Base-by-base conservation (phyloP, 1,139 yeast species). In the Sugiyamaella novakii region DNA sequence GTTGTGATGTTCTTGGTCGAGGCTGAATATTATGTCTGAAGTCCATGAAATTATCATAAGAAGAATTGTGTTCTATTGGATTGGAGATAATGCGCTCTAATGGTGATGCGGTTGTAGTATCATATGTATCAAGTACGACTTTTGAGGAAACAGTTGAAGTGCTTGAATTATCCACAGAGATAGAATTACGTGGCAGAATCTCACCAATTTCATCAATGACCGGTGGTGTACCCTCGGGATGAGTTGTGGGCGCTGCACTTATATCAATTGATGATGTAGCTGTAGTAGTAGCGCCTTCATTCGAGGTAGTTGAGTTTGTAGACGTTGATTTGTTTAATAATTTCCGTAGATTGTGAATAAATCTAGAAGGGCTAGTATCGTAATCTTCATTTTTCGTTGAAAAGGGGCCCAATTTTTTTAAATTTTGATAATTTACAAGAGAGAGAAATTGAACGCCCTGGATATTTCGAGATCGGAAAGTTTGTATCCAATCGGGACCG, bases 401-500 rank as follows among this genome's bases (percentile, higher is more conserved):
- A 53, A 78, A 72, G 49, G 56, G 60, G 10, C 70, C 71, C 18
- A 68, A 57, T 17, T 57, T 61, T 59, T 76, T 62, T 57, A 81
- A 68, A 38, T 75, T 76, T 35, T 83, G 88, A 63, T 85, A 85
- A 47, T 83, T 87, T 36, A 82, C 78, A 55, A 89, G 70, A 49
- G 80, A 82, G 21, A 88, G 68, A 60, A 88, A 88, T 30, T 78
- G 70, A 46, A 79, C 77, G 0, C 92, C 91, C 4, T 76, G 72
- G 1, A 87, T 73, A 50, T 80, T 81, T 54, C 82, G 77, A 40
- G 75, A 72, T 30, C 71, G 71, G 63, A 88, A 85, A 8, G 83
- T 76, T 8, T 74, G 79, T 25, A 77, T 72, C 96, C 96, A 89
- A 10, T 83, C 75, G 4, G 75, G 77, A 54, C 86, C 85, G 66